phyloP scores from a whole-genome alignment of 257 asterid genomes.

The Ajuga chamaepitys region DNA sequence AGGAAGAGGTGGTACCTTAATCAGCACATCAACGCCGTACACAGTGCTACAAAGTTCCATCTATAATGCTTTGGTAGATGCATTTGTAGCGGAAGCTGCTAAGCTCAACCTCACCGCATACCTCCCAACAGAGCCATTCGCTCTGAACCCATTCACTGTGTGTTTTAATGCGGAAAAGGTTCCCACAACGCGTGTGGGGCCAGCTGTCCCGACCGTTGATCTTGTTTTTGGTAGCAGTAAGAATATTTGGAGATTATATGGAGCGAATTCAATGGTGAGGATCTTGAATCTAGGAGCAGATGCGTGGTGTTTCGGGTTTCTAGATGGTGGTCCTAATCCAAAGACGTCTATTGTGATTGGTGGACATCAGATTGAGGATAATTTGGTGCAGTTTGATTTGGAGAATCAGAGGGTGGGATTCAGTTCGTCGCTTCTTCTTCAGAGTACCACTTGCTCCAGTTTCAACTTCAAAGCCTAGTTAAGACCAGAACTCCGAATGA shows the following conservation, averaged over 20 bases:
- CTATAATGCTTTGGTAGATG: conserved; percentile 14
- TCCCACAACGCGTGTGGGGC: conserved; percentile 9
- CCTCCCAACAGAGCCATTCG: conserved; percentile 20
- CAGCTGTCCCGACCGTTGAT: conserved; percentile 26
- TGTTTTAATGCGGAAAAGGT: conserved; percentile 13
- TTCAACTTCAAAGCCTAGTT: conserved; percentile 9
- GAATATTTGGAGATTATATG: conserved; percentile 23
- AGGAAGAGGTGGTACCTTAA: conserved; percentile 26
- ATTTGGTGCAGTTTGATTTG: conserved; percentile 32
- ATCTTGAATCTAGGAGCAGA: not conserved
- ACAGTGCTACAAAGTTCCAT: conserved; percentile 17
- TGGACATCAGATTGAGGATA: conserved; percentile 29
- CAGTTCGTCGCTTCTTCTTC: conserved; percentile 19
- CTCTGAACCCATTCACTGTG: conserved; percentile 15
- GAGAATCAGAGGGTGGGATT: conserved; percentile 23
- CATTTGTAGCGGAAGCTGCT: conserved; percentile 18
- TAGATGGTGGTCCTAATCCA: conserved; percentile 21
- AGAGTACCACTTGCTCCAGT: conserved; percentile 8
- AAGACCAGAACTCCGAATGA: too few relatives aligned
- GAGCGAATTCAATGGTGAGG: conserved; percentile 32
- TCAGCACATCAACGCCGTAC: conserved; percentile 24
- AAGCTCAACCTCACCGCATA: conserved; percentile 9
- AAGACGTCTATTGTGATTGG: conserved; percentile 29
- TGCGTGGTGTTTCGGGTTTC: conserved; percentile 28
- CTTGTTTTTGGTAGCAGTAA: conserved; percentile 4